Evolutionary conservation across 345 rosid genomes (phyloP).

Genomic region (Citrus cavaleriei): DNA sequence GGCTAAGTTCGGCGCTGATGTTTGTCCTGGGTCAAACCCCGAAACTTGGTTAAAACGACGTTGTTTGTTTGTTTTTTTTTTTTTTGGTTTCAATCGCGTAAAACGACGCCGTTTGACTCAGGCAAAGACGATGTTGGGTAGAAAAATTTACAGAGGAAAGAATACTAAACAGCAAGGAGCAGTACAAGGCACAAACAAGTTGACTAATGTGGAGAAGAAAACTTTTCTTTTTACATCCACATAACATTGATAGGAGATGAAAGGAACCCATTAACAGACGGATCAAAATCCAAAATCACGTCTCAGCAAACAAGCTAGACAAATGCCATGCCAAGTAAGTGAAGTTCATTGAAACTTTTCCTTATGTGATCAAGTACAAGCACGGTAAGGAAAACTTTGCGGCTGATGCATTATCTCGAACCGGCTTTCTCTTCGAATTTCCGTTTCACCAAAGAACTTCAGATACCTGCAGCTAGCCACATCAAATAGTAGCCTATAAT

Average conservation of each 20-base stretch:
- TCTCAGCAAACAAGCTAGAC: background rate
- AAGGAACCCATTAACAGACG: background rate
- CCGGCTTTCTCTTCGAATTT: too few relatives aligned
- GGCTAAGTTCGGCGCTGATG: too few relatives aligned
- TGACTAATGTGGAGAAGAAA: background rate
- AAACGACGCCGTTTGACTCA: background rate
- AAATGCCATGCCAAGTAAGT: background rate
- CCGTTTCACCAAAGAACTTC: background rate
- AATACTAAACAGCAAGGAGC: background rate
- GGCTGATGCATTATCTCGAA: too few relatives aligned
- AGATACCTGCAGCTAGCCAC: background rate
- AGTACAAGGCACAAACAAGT: background rate
- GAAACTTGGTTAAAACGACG: too few relatives aligned
- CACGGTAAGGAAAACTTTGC: too few relatives aligned
- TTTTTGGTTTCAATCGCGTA: too few relatives aligned
- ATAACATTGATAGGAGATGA: background rate
- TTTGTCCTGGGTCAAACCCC: rapidly evolving
- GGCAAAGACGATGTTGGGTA: background rate
- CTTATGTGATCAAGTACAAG: too few relatives aligned
- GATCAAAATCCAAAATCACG: background rate
- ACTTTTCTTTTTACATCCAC: background rate
- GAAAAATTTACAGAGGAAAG: background rate
- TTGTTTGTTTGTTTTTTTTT: too few relatives aligned
- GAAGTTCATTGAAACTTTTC: background rate
- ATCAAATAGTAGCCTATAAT: background rate